A percentile compares a stretch with the other conserved stretches of the same genome.
Conservation (phyloP, 176 grass and related monocot genomes). For the Juncus effusus region DNA sequence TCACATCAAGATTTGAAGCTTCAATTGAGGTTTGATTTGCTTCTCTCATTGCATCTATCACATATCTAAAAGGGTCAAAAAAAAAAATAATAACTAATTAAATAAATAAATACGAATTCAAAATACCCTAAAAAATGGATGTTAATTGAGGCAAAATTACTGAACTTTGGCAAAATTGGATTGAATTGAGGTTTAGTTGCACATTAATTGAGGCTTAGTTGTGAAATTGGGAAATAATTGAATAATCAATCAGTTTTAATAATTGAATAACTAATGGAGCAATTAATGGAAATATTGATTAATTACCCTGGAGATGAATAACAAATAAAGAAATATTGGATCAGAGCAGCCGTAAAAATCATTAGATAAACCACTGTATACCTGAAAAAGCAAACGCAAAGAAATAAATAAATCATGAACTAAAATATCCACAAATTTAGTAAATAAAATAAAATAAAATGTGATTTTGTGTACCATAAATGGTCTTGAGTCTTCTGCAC, state of each 20-base stretch:
- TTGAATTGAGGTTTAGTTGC: neutral
- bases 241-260: neutral
- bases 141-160: neutral
- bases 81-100: neutral
- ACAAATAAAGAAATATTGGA: slow-evolving; percentile 37
- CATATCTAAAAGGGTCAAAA: slow-evolving; percentile 24
- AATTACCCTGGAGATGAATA: slow-evolving; percentile 37
- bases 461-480: slow-evolving; percentile 28
- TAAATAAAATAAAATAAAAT: slow-evolving; percentile 8
- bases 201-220: too few relatives aligned
- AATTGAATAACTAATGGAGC: neutral
- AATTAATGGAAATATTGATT: neutral
- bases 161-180: neutral
- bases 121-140: neutral
- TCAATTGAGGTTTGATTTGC: slow-evolving; percentile 18
- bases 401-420: neutral
- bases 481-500: slow-evolving; percentile 20
- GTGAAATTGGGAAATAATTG: too few relatives aligned
- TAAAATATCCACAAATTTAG: neutral
- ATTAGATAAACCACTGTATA: slow-evolving; percentile 27
- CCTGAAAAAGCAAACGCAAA: slow-evolving; percentile 24
- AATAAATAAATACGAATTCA: neutral
- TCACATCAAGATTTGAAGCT: slow-evolving; percentile 23
- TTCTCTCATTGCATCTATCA: slow-evolving; percentile 36
- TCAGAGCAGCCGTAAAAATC: slow-evolving; percentile 29